Evolutionary conservation across 1,139 yeast species (phyloP).

Genomic region (Blastobotrys ciferrii): DNA sequence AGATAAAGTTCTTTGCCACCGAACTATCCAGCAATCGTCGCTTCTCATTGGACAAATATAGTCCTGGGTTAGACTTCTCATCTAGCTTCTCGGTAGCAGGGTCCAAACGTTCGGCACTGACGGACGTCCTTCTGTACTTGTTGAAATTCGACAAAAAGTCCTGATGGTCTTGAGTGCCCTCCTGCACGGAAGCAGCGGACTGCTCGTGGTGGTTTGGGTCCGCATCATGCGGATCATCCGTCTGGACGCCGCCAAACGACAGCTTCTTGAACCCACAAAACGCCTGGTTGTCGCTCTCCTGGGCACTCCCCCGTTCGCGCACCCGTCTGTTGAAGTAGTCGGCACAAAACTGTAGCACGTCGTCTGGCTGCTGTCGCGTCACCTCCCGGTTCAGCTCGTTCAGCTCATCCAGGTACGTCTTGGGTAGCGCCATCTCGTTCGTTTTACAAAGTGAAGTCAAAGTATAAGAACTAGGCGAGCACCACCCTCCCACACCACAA

Average conservation of each 20-base stretch:
- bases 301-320: constrained; percentile 42
- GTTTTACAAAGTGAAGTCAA: no score
- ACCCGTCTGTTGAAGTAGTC: constrained; percentile 63
- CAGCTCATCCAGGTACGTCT: constrained; percentile 52
- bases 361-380: constrained; percentile 60
- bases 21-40: constrained; percentile 64
- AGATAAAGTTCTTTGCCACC: constrained; percentile 78
- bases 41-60: constrained; percentile 48
- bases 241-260: constrained; percentile 13
- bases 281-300: not conserved
- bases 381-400: constrained; percentile 63
- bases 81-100: constrained; percentile 22
- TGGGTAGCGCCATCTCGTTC: constrained; percentile 28
- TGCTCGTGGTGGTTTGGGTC: not conserved
- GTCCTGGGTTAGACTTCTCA: constrained; percentile 9
- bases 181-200: not conserved
- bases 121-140: constrained; percentile 83
- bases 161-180: constrained; percentile 2
- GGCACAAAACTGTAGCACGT: constrained; percentile 72
- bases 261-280: constrained; percentile 15
- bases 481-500: not conserved
- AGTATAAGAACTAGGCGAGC: not conserved
- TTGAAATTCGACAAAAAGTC: constrained; percentile 45
- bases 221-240: constrained; percentile 1
- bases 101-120: constrained; percentile 62